These are phyloP conservation scores for Loxodes magnus DNA, from an alignment of 73 alveolate genomes.

Conservation along the genomic window DNA sequence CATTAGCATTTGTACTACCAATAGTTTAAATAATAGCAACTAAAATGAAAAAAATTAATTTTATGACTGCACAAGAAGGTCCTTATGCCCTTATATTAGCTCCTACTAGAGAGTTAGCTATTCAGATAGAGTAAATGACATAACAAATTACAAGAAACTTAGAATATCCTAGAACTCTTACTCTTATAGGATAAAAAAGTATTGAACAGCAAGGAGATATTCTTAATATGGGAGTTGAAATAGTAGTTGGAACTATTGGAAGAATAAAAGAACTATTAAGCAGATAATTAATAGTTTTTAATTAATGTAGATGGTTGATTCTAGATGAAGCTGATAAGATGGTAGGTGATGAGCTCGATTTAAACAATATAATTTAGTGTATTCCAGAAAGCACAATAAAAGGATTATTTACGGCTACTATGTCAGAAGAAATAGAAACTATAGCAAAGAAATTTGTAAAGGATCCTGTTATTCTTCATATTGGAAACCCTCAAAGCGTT, in stretches of 20 bases:
- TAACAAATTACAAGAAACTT: no score
- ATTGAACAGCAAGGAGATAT: constrained; percentile 13
- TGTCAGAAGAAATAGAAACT: constrained; percentile 78
- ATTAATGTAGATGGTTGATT: constrained; percentile 20
- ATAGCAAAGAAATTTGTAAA: no score
- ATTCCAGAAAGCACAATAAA: constrained; percentile 27
- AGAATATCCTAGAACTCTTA: no score
- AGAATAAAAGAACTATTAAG: constrained; percentile 12
- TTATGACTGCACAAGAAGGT: constrained; percentile 27
- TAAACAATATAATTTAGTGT: constrained; percentile 31
- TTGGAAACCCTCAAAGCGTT: no score
- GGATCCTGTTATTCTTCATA: no score
- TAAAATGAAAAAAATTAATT: no score
- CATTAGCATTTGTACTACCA: constrained; percentile 31
- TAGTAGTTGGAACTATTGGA: constrained; percentile 19
- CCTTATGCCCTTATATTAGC: constrained; percentile 49
- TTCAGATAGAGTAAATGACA: constrained; percentile 37
- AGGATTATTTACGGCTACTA: constrained; percentile 82
- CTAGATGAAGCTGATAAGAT: constrained; percentile 83
- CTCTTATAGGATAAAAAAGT: no score
- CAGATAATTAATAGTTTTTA: constrained; percentile 12
- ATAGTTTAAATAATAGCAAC: constrained; percentile 9
- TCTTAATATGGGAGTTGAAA: constrained; percentile 15
- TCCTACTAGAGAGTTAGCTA: constrained; percentile 60
- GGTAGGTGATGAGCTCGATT: constrained; percentile 29